A percentile compares a stretch with the other conserved stretches of the same genome.
phyloP scores from a whole-genome alignment of 1,284 basidiomycete species.

The Ustilago hordei region DNA sequence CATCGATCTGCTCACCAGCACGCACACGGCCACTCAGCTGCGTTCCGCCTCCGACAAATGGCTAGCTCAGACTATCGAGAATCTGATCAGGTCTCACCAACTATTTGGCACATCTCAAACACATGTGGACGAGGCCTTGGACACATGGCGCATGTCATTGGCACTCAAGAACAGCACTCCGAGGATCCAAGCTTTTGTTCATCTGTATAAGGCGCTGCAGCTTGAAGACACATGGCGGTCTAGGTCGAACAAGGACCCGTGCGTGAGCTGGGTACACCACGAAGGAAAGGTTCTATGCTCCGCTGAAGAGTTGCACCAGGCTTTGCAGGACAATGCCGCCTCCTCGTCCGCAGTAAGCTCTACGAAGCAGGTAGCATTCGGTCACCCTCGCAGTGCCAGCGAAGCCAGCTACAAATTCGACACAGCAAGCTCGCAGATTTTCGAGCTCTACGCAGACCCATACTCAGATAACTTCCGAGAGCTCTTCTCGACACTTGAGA shows the following conservation, averaged over 20 bases:
- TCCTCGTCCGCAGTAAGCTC: not conserved
- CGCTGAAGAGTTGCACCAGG: conserved; percentile 33
- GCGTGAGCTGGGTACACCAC: conserved; percentile 57
- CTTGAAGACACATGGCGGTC: conserved; percentile 66
- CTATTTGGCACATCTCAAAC: conserved; percentile 11
- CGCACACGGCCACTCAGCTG: conserved; percentile 13
- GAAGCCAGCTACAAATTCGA: not conserved
- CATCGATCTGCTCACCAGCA: conserved; percentile 37
- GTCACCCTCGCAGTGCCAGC: conserved; percentile 37
- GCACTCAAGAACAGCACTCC: conserved; percentile 58
- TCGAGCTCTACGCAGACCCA: conserved; percentile 63
- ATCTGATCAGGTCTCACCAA: conserved; percentile 14
- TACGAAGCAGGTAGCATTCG: conserved; percentile 52
- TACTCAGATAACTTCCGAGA: conserved; percentile 53
- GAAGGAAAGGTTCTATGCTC: conserved; percentile 51
- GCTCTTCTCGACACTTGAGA: conserved; percentile 51
- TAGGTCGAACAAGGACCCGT: conserved; percentile 58
- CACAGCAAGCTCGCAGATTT: not conserved
- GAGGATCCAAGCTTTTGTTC: conserved; percentile 60
- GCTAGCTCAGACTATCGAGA: conserved; percentile 18
- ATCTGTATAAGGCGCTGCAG: conserved; percentile 49
- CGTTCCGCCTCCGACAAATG: conserved; percentile 24
- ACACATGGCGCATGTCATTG: conserved; percentile 54
- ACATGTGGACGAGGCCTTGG: conserved; percentile 18
- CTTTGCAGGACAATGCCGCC: conserved; percentile 13